phyloP scores from a whole-genome alignment of 2,329 filamentous ascomycete genomes.

The Harringtonia lauricola region DNA sequence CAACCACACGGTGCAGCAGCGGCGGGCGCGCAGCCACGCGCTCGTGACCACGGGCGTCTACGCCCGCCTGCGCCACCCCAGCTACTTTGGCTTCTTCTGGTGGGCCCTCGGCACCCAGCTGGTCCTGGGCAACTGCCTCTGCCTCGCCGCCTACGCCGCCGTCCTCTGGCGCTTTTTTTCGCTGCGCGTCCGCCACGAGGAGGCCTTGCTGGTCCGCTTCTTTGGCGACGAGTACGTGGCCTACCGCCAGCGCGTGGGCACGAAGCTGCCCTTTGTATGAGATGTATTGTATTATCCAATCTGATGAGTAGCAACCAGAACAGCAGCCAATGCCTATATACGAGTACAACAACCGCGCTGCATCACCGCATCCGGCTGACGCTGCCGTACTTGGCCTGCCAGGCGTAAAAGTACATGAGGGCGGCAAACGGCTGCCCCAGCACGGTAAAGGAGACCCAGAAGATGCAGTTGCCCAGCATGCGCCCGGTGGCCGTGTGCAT shows the following conservation, averaged over 20 bases:
- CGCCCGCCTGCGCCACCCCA: slow-evolving; percentile 65
- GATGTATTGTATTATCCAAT: too few relatives aligned
- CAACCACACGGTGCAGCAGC: slow-evolving; percentile 74
- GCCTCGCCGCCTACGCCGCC: slow-evolving; percentile 59
- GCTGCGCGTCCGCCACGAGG: slow-evolving; percentile 64
- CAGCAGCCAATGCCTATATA: too few relatives aligned
- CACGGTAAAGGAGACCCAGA: slow-evolving; percentile 93
- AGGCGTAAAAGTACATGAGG: slow-evolving; percentile 92
- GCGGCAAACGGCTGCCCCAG: slow-evolving; percentile 91
- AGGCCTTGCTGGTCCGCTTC: slow-evolving; percentile 65
- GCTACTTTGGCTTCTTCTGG: slow-evolving; percentile 98
- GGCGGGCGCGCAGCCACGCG: slow-evolving; percentile 55
- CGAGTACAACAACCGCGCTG: too few relatives aligned
- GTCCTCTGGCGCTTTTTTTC: slow-evolving; percentile 84
- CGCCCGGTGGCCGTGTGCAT: slow-evolving; percentile 65
- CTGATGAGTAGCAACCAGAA: too few relatives aligned
- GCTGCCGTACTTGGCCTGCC: slow-evolving; percentile 94
- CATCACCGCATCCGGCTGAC: slow-evolving; percentile 42
- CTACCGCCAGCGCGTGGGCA: slow-evolving; percentile 61
- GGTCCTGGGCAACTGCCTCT: slow-evolving; percentile 73
- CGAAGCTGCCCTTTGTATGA: slow-evolving; percentile 69
- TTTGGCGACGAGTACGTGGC: slow-evolving; percentile 73
- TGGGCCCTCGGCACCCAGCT: slow-evolving; percentile 95
- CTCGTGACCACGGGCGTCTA: slow-evolving; percentile 84
- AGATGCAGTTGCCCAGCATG: slow-evolving; percentile 82